Evolutionary conservation across 2,329 filamentous ascomycete genomes (phyloP).

Genomic region (Pestalotiopsis sp.): DNA sequence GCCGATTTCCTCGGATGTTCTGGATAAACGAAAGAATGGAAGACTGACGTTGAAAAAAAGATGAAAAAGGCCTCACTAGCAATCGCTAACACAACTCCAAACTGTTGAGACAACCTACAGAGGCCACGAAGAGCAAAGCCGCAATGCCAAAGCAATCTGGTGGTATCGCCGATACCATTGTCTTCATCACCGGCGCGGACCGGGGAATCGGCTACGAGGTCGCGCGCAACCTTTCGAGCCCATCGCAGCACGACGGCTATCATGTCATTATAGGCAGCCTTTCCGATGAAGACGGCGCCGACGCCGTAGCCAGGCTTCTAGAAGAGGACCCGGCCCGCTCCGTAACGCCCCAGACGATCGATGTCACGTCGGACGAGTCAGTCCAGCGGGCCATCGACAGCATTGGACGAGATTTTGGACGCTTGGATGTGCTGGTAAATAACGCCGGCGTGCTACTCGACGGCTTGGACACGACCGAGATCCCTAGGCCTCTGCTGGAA

Average conservation of each 20-base stretch:
- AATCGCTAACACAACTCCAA: neutral
- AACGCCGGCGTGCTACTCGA: constrained; percentile 37
- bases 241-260: neutral
- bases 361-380: constrained; percentile 26
- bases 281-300: neutral
- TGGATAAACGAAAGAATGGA: too few relatives aligned
- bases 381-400: constrained; percentile 25
- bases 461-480: constrained; percentile 10
- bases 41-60: neutral
- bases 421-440: constrained; percentile 38
- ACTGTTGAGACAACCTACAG: neutral
- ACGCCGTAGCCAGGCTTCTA: neutral
- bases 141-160: neutral
- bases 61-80: neutral
- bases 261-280: constrained; percentile 9
- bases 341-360: constrained; percentile 13
- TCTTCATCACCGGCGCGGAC: constrained; percentile 8
- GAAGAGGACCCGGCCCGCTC: neutral
- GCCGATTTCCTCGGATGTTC: too few relatives aligned
- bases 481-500: constrained; percentile 36
- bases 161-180: neutral
- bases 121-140: neutral
- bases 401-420: constrained; percentile 25
- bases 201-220: constrained; percentile 3
- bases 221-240: constrained; percentile 3